These are phyloP conservation scores for Piper betle DNA, from an alignment of 164 flowering plant genomes.

Conservation along the genomic window DNA sequence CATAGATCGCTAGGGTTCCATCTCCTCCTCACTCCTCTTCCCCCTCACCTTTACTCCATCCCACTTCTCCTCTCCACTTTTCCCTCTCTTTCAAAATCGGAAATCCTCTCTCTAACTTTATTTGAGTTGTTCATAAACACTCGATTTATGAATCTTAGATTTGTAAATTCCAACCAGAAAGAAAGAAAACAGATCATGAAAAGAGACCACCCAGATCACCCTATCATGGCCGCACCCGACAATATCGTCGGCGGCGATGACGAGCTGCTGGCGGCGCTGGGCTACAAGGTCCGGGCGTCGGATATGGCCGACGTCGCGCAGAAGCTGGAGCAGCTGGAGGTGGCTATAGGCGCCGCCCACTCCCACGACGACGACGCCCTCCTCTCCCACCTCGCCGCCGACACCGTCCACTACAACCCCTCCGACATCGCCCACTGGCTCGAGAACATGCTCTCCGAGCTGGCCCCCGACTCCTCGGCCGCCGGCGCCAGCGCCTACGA, in stretches of 20 bases:
- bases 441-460: slow-evolving; percentile 53
- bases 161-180: not conserved
- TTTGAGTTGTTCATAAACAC: no score
- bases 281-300: slow-evolving; percentile 64
- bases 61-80: no score
- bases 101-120: no score
- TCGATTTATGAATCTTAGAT: no score
- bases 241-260: slow-evolving; percentile 41
- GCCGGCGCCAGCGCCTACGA: slow-evolving; percentile 17
- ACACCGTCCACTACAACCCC: slow-evolving; percentile 73
- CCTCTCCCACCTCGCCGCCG: slow-evolving; percentile 39
- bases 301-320: slow-evolving; percentile 83
- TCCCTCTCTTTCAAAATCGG: no score
- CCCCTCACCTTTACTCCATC: no score
- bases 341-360: slow-evolving; percentile 38
- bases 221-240: slow-evolving; percentile 7
- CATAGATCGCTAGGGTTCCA: no score
- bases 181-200: slow-evolving; percentile 8
- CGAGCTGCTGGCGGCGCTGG: slow-evolving; percentile 65
- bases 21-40: no score
- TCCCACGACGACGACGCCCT: slow-evolving; percentile 43
- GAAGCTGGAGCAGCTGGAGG: slow-evolving; percentile 70
- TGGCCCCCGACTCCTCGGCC: slow-evolving; percentile 17
- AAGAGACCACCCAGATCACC: slow-evolving; percentile 15
- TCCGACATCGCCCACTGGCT: slow-evolving; percentile 68